phyloP scores from a whole-genome alignment of 2,329 filamentous ascomycete species.

The Phoma sp. region DNA sequence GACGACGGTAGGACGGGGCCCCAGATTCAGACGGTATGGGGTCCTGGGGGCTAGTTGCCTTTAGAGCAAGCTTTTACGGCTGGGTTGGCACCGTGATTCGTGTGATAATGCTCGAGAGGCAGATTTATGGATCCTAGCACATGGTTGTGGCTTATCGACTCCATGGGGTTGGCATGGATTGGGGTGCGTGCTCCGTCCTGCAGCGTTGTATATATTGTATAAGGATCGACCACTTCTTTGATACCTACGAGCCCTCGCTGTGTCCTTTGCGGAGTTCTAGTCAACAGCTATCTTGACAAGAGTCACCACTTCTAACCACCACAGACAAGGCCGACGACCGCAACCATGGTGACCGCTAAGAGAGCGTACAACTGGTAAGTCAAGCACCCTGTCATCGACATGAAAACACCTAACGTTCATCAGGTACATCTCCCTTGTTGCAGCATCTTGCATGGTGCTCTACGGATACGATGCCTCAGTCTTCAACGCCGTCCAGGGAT shows the following conservation, averaged over 20 bases:
- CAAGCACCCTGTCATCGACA: neutral
- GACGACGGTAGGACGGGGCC: conserved; percentile 29
- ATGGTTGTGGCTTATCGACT: conserved; percentile 28
- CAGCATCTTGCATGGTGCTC: conserved; percentile 75
- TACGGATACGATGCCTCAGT: conserved; percentile 78
- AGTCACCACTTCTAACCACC: conserved; percentile 4
- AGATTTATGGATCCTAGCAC: conserved; percentile 20
- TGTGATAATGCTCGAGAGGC: conserved; percentile 33
- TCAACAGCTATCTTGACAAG: conserved; percentile 10
- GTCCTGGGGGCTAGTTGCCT: conserved; percentile 10
- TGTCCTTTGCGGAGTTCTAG: conserved; percentile 24
- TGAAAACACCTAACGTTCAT: conserved; percentile 11
- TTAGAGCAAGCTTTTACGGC: conserved; percentile 30
- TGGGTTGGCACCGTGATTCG: conserved; percentile 37
- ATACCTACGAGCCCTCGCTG: conserved; percentile 23
- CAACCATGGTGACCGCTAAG: conserved; percentile 45
- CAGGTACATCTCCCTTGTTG: conserved; percentile 72
- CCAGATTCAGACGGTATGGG: conserved; percentile 28
- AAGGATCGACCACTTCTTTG: conserved; percentile 10
- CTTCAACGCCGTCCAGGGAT: conserved; percentile 74
- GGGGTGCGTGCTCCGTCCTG: conserved; percentile 19
- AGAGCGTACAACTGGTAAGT: conserved; percentile 57
- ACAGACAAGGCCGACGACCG: conserved; percentile 7
- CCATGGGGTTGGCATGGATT: conserved; percentile 31
- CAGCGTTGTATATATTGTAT: conserved; percentile 30